Base-by-base conservation (phyloP, 306 rosid species). In the Vachellia collinsii region DNA sequence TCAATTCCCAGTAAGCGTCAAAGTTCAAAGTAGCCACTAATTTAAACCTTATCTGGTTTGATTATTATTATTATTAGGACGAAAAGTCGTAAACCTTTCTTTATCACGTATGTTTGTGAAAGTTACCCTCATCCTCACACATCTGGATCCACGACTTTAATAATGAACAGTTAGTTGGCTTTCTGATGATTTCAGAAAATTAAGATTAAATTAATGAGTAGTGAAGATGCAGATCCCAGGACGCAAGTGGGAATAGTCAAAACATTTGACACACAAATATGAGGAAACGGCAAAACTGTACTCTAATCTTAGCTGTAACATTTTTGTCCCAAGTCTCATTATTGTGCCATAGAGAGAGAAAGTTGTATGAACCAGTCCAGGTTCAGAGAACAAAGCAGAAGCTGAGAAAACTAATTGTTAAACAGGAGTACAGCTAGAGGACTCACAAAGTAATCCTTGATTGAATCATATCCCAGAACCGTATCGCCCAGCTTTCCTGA, bases 381-480 rank as follows among this genome's bases (percentile, higher is more conserved):
- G 77, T 74, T 48, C 44, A 47, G 29, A 36, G 50, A 38, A 41
- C n/a, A 74, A 34, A 50, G 7, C 43, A 76, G 3, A 72, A 51
- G 62, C 22, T 41, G 34, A 25, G 25, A 7, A 25, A 54, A 7
- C 4, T 1, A 29, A 29, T 51, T 5, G 59, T 51, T 19, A 14
- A 51, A 17, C 17, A 61, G 23, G 56, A 70, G 36, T 17, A 23
- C 12, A 72, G 48, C 8, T 47, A 50, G 9, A 56, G 8, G 6
- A 77, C 85, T 82, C 63, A 86, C 89, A 11, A 47, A 77, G 74
- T 94, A 94, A 42, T 89, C 90, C 44, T 88, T 80, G 67, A 90
- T 5, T 73, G 98, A 86, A 83, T 92, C 84, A 69, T 90, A 94
- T 65, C 97, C 98, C 70, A 94, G 95, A 88, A 90, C 84, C 64